Base-by-base conservation (phyloP, 805 yeast genomes). In the Jamesozyma hellenica region DNA sequence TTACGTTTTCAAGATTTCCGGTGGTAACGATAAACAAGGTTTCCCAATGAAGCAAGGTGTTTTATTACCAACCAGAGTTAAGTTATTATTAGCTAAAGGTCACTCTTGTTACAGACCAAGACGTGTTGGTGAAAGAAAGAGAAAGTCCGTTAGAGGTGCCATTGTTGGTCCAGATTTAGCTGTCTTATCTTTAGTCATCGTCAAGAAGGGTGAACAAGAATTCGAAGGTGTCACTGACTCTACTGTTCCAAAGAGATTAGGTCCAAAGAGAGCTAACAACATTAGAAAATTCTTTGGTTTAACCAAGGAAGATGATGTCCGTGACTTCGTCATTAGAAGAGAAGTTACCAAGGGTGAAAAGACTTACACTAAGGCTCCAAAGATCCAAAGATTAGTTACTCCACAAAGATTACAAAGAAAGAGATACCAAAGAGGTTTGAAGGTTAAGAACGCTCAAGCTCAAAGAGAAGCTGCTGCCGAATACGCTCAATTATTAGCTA, bases 1-100 rank as follows among this genome's bases (percentile, higher is more conserved):
- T 66, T 90, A 90, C 86, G 71, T 86, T 67, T 87, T 90, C 84
- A 92, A 82, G 79, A 88, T 90, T 72, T 74, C 96, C 62, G 98
- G 98, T 69, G 98, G 98, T 82, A 92, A 92, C 83, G 98, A 90
- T 79, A 90, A 90, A 77, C 98, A 90, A 79, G 98, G 98, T 77
- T 90, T 90, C 95, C 97, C 98, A 75, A 92, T 92, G 97, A 92
- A 88, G 75, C 97, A 92, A 76, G 98, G 98, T 82, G 97, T 90
- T 56, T 75, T 90, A 80, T 92, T 86, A 78, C 97, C 98, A 74
- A 86, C 92, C 81, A 92, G 98, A 82, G 97, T 90, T 63, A 87
- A 84, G 70, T 79, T 90, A 64, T 79, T 90, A 67, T 77, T 90
- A 67, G 70, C 94, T 60, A 80, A 86, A 74, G 95, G 90, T 65